A percentile compares a stretch with the other conserved stretches of the same genome.
phyloP scores from a whole-genome alignment of 2,329 filamentous ascomycete genomes.

The Alternaria tenuissima region DNA sequence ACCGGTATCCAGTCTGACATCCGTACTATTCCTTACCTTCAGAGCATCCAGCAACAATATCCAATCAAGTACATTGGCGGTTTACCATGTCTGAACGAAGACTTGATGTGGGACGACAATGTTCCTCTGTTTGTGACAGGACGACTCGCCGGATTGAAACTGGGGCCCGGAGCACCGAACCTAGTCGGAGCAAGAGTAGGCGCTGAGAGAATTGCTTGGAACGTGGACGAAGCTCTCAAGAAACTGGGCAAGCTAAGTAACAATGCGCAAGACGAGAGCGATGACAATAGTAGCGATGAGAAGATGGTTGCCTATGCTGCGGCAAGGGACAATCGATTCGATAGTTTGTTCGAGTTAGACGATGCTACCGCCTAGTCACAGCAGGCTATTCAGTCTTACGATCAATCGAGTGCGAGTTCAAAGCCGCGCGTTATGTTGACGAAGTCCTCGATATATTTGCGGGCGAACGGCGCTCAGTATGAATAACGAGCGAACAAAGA shows the following conservation, averaged over 20 bases:
- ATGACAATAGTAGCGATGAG: constrained; percentile 24
- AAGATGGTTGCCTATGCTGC: constrained; percentile 46
- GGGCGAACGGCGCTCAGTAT: not conserved
- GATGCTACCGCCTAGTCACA: not conserved
- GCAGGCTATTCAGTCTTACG: not conserved
- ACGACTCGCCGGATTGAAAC: constrained; percentile 69
- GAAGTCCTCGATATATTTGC: not conserved
- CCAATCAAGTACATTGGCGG: constrained; percentile 71
- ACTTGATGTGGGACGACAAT: constrained; percentile 77
- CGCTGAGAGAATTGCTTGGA: constrained; percentile 77
- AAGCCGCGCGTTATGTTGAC: not conserved
- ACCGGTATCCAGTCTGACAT: constrained; percentile 75
- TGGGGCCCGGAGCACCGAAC: constrained; percentile 78
- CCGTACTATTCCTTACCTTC: constrained; percentile 66
- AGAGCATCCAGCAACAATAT: constrained; percentile 65
- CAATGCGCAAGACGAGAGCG: not conserved
- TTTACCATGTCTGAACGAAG: constrained; percentile 76
- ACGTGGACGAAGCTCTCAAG: constrained; percentile 66
- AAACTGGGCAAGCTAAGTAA: constrained; percentile 20
- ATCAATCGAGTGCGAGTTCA: not conserved
- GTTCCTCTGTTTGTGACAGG: constrained; percentile 78
- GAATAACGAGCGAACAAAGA: not conserved
- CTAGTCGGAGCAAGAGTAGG: constrained; percentile 76
- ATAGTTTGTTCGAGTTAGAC: constrained; percentile 36
- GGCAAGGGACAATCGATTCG: constrained; percentile 55